phyloP scores from a whole-genome alignment of 140 eudicot species.

The Stevia rebaudiana region DNA sequence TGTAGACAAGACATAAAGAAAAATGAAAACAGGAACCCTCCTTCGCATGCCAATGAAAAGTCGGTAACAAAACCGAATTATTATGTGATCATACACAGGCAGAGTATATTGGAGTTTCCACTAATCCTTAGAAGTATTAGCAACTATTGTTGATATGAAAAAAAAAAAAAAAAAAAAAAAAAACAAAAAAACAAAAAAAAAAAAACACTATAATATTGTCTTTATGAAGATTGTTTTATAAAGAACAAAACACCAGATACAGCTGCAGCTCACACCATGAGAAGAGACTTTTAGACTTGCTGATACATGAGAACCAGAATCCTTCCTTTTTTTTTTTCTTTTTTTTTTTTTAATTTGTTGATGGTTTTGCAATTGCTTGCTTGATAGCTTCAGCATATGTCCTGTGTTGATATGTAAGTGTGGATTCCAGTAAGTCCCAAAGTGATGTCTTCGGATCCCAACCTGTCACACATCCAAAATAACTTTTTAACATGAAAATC shows the following conservation, averaged over 20 bases:
- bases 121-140: slow-evolving; percentile 16
- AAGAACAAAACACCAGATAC: slow-evolving; percentile 29
- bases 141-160: slow-evolving; percentile 11
- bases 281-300: background rate
- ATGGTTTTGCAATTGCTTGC: slow-evolving; percentile 75
- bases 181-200: background rate
- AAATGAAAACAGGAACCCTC: too few relatives aligned
- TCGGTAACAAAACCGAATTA: slow-evolving; percentile 16
- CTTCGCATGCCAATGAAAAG: slow-evolving; percentile 8
- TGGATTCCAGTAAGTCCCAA: slow-evolving; percentile 93
- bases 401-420: slow-evolving; percentile 93
- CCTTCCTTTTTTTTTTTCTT: background rate
- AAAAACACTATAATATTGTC: too few relatives aligned
- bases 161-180: background rate
- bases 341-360: slow-evolving; percentile 35
- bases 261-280: slow-evolving; percentile 32
- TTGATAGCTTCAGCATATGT: slow-evolving; percentile 89
- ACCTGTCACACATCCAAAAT: slow-evolving; percentile 36
- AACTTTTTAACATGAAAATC: background rate
- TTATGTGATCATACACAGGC: background rate
- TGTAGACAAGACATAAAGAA: background rate
- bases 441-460: slow-evolving; percentile 96
- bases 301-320: slow-evolving; percentile 19
- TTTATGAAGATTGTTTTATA: too few relatives aligned
- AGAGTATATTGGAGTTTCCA: slow-evolving; percentile 17